Base-by-base conservation (phyloP, 2,329 filamentous ascomycete genomes). In the Esteya vermicola region DNA sequence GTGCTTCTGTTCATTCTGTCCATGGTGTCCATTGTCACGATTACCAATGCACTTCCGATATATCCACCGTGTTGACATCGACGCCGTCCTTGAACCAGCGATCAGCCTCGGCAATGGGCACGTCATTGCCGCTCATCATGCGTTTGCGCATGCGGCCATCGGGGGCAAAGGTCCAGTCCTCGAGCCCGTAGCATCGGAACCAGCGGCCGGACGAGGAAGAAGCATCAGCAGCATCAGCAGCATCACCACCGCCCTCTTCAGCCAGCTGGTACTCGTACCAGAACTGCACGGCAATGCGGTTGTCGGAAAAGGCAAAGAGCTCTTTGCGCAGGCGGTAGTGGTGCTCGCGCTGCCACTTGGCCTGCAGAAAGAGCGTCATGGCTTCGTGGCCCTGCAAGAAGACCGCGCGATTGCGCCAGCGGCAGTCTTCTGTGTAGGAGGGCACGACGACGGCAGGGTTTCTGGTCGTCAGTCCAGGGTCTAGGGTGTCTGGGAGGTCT, bases 111-210 rank as follows among this genome's bases (percentile, higher is more conserved):
- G 45, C 49, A 39, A 84, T 78, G 52, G 67, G 68, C 28, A 84
- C 65, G 55, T 85, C 77, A 47, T 84, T 84, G 1, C 74, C 81
- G 51, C 78, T 83, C 80, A 85, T 85, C 64, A 79, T 73, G 34
- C 80, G 60, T 65, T 84, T 85, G 44, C 71, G 62, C 80, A 85
- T 85, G 37, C 74, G 60, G 0, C 81, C 81, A 49, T 82, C 71
- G 1, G 69, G 64, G 0, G 74, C 75, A 57, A 84, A 85, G 0
- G 79, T 85, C 81, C 80, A 85, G 53, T 85, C 79, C 52, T 85
- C 81, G 10, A 93, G 68, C 0, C 85, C 85, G 52, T 93, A 93
- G 33, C 81, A 86, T n/a, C 84, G 69, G 68, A 81, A 88, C 85
- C 85, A 93, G 55, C 84, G 76, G n/a, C n/a, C n/a, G n/a, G n/a